Evolutionary conservation across 2,329 filamentous ascomycete species (phyloP).

Genomic region (Cladophialophora exuberans): DNA sequence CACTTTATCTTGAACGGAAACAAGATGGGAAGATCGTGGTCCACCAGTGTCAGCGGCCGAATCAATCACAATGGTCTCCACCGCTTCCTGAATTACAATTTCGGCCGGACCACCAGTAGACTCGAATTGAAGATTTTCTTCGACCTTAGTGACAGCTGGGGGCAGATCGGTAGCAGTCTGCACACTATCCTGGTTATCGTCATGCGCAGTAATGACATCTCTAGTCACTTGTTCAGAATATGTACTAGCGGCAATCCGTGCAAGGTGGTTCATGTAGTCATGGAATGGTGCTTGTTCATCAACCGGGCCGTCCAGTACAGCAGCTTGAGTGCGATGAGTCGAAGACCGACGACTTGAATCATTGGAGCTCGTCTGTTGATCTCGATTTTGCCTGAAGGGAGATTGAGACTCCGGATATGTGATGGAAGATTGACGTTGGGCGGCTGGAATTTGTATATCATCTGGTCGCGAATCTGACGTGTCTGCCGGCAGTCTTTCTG

Average conservation of each 20-base stretch:
- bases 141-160: background rate
- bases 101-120: no score
- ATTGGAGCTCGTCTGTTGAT: background rate
- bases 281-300: constrained; percentile 9
- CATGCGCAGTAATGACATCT: background rate
- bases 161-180: background rate
- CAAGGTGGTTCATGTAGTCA: constrained; percentile 3
- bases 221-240: background rate
- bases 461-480: constrained; percentile 10
- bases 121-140: background rate
- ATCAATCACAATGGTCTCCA: no score
- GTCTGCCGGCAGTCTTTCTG: background rate
- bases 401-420: constrained; percentile 21
- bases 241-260: background rate
- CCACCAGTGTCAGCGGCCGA: no score
- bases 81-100: no score
- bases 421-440: background rate
- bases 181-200: background rate
- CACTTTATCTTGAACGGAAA: background rate
- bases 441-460: background rate
- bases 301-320: constrained; percentile 16
- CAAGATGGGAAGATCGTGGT: no score
- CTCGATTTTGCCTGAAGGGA: constrained; percentile 19
- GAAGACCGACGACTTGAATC: constrained; percentile 10
- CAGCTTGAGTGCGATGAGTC: background rate